Percentiles rank a stretch among this genome's conserved stretches.
phyloP scores from a whole-genome alignment of 352 stramenopile genomes.

The Globisporangium emineosum region DNA sequence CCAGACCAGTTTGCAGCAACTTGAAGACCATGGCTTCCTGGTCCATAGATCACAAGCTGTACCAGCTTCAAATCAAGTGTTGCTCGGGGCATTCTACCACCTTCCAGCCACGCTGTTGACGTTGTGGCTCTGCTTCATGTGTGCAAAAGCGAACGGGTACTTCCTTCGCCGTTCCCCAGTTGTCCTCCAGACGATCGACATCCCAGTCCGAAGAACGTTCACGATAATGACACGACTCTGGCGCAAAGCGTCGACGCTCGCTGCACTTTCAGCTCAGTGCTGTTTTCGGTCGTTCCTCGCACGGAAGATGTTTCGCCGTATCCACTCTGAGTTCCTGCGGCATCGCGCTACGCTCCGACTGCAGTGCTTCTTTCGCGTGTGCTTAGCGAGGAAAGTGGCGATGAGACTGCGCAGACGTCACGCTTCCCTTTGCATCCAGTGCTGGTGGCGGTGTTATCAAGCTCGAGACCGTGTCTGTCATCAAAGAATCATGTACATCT shows the following conservation, averaged over 20 bases:
- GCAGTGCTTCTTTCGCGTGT: conserved; percentile 50
- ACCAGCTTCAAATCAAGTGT: not conserved
- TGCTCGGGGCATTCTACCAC: conserved; percentile 24
- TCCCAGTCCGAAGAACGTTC: conserved; percentile 33
- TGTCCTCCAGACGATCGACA: conserved; percentile 35
- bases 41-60: not conserved
- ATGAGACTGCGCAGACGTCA: conserved; percentile 23
- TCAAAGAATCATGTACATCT: conserved; percentile 19
- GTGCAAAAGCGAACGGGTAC: conserved; percentile 17
- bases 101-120: conserved; percentile 35
- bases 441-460: conserved; percentile 36
- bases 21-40: not conserved
- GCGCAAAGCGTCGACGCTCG: conserved; percentile 18
- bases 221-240: conserved; percentile 24
- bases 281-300: conserved; percentile 28
- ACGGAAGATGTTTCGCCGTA: conserved; percentile 20
- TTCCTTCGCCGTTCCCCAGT: conserved; percentile 42
- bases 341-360: conserved; percentile 26
- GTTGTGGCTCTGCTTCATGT: conserved; percentile 40
- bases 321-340: conserved; percentile 20
- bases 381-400: conserved; percentile 26
- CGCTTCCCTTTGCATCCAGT: conserved; percentile 43
- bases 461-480: conserved; percentile 22
- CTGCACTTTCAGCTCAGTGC: conserved; percentile 36
- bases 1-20: conserved; percentile 10